Evolutionary conservation across 1,284 basidiomycete genomes (phyloP), one percentile per base, ranked within the genome.

Genomic region (Trichosporon faecale): DNA sequence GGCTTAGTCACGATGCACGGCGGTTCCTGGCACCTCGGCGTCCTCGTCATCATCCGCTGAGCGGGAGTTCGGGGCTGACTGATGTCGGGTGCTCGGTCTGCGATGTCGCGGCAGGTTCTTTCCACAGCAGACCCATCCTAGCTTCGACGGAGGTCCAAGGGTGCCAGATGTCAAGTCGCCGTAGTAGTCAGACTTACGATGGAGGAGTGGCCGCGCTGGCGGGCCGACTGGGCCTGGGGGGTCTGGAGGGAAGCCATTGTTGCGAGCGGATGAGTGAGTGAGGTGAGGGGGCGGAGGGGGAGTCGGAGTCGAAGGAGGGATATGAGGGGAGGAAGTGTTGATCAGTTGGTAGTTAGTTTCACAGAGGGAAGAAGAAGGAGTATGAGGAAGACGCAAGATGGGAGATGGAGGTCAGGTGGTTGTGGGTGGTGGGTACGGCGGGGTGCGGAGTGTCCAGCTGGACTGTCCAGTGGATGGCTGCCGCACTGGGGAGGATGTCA

Each of bases 161-260:
- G n/a, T n/a, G n/a, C n/a, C n/a, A n/a, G n/a, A n/a, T n/a, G n/a
- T n/a, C n/a, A n/a, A n/a, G n/a, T n/a, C n/a, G n/a, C n/a, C n/a
- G n/a, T n/a, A n/a, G 31, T 33, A 4, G 31, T 3, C 14, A 14
- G 2, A 78, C 84, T 66, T 71, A 85, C 84, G 79, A 85, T 84
- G 70, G 81, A 79, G 66, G 84, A 83, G 68, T 81, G 80, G 68
- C 83, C 84, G 72, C 84, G 78, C 69, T 80, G 79, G 73, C 84
- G 79, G 67, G 75, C 70, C 25, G 78, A 75, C 61, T 76, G 71
- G 68, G 81, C 78, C 64, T 75, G 66, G 18, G 35, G 77, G 69
- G 70, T 76, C 65, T 29, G 75, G 70, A 80, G 77, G 63, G 72
- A 68, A 35, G 76, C 73, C 75, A 76, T 76, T 33, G 40, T 75